Base-by-base conservation (phyloP, 495 filamentous ascomycete species). In the Penicillium psychrofluorescens region DNA sequence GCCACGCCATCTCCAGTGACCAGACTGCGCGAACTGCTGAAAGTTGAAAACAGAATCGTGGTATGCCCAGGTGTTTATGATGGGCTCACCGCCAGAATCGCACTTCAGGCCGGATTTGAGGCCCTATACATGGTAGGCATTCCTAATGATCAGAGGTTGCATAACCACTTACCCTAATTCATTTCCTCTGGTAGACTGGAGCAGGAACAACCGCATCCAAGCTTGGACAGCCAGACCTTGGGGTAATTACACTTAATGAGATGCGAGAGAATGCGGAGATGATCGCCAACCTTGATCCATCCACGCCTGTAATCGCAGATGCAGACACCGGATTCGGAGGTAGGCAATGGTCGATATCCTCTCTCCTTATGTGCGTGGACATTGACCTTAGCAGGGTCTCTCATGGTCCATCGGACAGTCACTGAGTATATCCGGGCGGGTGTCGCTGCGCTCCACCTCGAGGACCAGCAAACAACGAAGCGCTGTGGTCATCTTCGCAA, bases 11-110 rank as follows among this genome's bases (percentile, higher is more conserved):
- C 43, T 9, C 34, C 49, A n/a, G 44, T 30, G 35, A 29, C 38
- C 13, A 42, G 36, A 28, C 46, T 54, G 13, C 46, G 51, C 1
- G 8, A 54, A 22, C 47, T 47, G 4, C 46, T 54, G 2, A 40
- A 43, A 2, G 44, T 44, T 29, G 28, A 42, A 13, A 36, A 27
- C 29, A 47, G 50, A 7, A 50, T 54, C 15, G 58, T 75, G 15
- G 64, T 76, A 2, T 72, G 68, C 40, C 77, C 78, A 6, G 79
- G 79, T 7, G 75, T 81, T 5, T 81, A 79, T 47, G 78, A 83
- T 61, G 78, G 79, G n/a, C 65, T 79, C 27, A 75, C 74, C 7
- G 75, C 79, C n/a, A 61, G 79, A n/a, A 72, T 79, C 35, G 77
- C 77, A 2, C 60, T 80, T 6, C 48, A 61, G 11, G 50, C 69